Percentiles rank a stretch among this genome's conserved stretches.
phyloP scores from a whole-genome alignment of 2,329 filamentous ascomycete species.

The Aspergillus sergii region DNA sequence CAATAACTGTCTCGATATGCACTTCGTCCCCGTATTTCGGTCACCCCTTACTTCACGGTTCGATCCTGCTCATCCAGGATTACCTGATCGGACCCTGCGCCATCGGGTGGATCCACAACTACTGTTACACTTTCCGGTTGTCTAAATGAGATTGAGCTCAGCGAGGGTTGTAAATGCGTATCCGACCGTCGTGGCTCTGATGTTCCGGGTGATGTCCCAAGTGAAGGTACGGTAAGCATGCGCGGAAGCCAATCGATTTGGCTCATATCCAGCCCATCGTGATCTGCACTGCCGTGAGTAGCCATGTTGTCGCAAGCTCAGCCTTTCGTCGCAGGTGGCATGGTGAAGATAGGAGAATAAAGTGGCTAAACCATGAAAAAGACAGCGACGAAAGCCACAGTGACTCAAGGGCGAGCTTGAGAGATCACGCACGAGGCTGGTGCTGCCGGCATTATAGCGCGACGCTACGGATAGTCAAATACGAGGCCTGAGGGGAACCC shows the following conservation, averaged over 20 bases:
- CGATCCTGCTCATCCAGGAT: constrained; percentile 15
- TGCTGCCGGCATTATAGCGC: background rate
- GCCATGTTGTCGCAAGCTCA: constrained; percentile 13
- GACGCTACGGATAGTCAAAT: background rate
- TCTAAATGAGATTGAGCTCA: constrained; percentile 10
- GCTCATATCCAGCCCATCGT: constrained; percentile 6
- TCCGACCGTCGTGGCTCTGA: constrained; percentile 1
- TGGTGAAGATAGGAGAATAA: background rate
- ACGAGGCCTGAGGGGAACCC: background rate
- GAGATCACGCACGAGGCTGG: background rate
- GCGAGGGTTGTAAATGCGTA: constrained; percentile 1
- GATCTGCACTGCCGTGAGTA: constrained; percentile 9
- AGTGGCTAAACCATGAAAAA: background rate
- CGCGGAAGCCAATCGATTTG: constrained; percentile 15
- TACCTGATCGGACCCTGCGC: background rate
- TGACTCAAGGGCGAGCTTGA: background rate
- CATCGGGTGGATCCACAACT: background rate
- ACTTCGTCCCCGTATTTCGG: background rate
- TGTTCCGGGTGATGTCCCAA: background rate
- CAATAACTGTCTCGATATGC: background rate
- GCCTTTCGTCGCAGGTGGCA: background rate
- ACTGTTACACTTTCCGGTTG: constrained; percentile 5
- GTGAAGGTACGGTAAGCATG: background rate
- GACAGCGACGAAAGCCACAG: background rate
- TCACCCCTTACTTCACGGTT: constrained; percentile 20